Evolutionary conservation across 371 early-diverging fungal genomes (phyloP).

Genomic region (Rhizopus arrhizus): DNA sequence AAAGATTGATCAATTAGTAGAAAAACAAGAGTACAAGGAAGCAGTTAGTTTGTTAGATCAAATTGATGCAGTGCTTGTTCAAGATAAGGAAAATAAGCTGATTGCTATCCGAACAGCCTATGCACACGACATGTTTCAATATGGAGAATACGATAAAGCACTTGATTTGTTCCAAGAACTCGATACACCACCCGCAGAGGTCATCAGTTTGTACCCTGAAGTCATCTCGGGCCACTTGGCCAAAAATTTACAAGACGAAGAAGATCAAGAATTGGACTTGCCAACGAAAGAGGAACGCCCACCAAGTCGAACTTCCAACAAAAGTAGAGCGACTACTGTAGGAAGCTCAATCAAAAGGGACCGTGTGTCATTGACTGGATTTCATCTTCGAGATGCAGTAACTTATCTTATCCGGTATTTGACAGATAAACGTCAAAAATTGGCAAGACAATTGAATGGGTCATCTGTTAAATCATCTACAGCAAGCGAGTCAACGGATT

Average conservation of each 20-base stretch:
- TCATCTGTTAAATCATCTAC: slow-evolving; percentile 14
- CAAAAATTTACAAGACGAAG: slow-evolving; percentile 19
- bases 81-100: slow-evolving; percentile 72
- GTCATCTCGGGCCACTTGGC: slow-evolving; percentile 57
- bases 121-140: slow-evolving; percentile 82
- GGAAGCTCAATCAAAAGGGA: slow-evolving; percentile 30
- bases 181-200: slow-evolving; percentile 81
- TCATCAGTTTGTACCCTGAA: slow-evolving; percentile 82
- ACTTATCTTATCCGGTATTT: slow-evolving; percentile 69
- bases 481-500: slow-evolving; percentile 22
- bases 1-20: slow-evolving; percentile 75
- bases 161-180: slow-evolving; percentile 77
- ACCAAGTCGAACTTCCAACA: slow-evolving; percentile 35
- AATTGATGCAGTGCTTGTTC: slow-evolving; percentile 80
- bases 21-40: slow-evolving; percentile 76
- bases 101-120: slow-evolving; percentile 76
- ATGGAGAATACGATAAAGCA: slow-evolving; percentile 79
- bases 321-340: slow-evolving; percentile 34
- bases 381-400: slow-evolving; percentile 65
- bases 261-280: slow-evolving; percentile 8
- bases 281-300: slow-evolving; percentile 23
- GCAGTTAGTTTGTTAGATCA: slow-evolving; percentile 87
- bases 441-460: slow-evolving; percentile 46
- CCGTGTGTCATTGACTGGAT: slow-evolving; percentile 39
- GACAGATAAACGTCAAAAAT: slow-evolving; percentile 69